phyloP scores from a whole-genome alignment of 441 rosid species.

The Erodium moschatum region DNA sequence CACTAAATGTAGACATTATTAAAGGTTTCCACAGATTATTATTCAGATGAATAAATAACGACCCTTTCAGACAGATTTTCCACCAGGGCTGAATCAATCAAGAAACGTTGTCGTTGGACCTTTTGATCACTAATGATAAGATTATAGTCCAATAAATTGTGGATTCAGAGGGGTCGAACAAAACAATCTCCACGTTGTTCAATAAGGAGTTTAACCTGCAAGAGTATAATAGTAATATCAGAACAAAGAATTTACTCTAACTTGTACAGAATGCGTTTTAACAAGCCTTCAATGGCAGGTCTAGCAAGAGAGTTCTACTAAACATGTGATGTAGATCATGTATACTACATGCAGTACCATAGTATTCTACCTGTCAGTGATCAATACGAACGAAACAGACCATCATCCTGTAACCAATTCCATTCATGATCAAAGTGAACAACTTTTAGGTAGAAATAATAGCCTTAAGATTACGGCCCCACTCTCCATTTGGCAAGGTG shows the following conservation, averaged over 20 bases:
- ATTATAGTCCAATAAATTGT: slow-evolving; percentile 24
- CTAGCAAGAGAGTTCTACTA: background rate
- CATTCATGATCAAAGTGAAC: background rate
- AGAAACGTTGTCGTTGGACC: slow-evolving; percentile 14
- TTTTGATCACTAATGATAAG: slow-evolving; percentile 9
- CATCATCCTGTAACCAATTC: background rate
- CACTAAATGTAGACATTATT: slow-evolving; percentile 14
- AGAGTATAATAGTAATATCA: background rate
- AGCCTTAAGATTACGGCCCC: slow-evolving; percentile 32
- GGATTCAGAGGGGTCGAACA: slow-evolving; percentile 16
- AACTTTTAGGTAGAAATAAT: slow-evolving; percentile 1
- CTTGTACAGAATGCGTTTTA: background rate
- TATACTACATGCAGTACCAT: background rate
- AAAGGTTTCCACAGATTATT: slow-evolving; percentile 2
- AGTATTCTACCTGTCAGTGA: background rate
- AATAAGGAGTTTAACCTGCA: slow-evolving; percentile 16
- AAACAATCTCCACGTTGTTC: background rate
- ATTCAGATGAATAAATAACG: background rate
- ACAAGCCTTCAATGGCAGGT: background rate
- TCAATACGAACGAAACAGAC: slow-evolving; percentile 8
- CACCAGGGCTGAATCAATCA: slow-evolving; percentile 14
- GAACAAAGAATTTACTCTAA: background rate
- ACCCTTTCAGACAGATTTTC: slow-evolving; percentile 10
- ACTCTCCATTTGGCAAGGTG: slow-evolving; percentile 35
- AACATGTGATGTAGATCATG: background rate